These are phyloP conservation scores for Rhizopogon vulgaris DNA, from an alignment of 768 basidiomycete species.

Conservation along the genomic window DNA sequence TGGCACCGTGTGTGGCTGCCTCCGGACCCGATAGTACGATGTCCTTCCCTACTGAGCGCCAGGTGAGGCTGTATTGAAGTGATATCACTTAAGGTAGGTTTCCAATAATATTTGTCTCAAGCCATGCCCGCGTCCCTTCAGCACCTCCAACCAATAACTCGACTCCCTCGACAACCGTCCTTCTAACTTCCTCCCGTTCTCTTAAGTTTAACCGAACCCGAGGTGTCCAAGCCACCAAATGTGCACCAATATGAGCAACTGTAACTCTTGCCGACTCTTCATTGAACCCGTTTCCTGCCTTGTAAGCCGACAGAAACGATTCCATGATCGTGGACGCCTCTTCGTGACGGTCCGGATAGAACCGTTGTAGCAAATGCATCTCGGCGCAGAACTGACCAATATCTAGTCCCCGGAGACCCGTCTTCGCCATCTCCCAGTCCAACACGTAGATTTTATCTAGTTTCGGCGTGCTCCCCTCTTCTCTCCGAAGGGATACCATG, in stretches of 20 bases:
- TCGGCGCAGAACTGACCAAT: constrained; percentile 64
- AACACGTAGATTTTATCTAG: constrained; percentile 42
- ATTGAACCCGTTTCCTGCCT: constrained; percentile 16
- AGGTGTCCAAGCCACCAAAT: constrained; percentile 47
- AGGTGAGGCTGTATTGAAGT: constrained; percentile 32
- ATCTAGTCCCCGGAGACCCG: constrained; percentile 52
- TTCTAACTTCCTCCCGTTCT: constrained; percentile 38
- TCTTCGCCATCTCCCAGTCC: constrained; percentile 63
- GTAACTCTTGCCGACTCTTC: constrained; percentile 29
- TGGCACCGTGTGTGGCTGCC: constrained; percentile 35
- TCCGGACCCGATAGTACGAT: constrained; percentile 12
- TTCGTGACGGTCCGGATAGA: constrained; percentile 34
- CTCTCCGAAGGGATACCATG: constrained; percentile 34
- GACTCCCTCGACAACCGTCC: constrained; percentile 46
- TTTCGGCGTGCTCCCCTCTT: constrained; percentile 17
- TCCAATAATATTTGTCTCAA: constrained; percentile 26
- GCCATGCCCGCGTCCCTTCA: constrained; percentile 17
- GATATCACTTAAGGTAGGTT: no score
- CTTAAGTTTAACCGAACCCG: constrained; percentile 49
- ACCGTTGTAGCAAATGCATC: constrained; percentile 43
- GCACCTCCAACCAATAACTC: constrained; percentile 33
- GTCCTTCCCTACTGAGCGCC: constrained; percentile 41
- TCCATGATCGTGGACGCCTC: constrained; percentile 31
- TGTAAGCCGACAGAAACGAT: constrained; percentile 44
- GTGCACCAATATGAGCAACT: constrained; percentile 46